Conservation (phyloP, 768 basidiomycete genomes). For the Hemileccinum impolitum region DNA sequence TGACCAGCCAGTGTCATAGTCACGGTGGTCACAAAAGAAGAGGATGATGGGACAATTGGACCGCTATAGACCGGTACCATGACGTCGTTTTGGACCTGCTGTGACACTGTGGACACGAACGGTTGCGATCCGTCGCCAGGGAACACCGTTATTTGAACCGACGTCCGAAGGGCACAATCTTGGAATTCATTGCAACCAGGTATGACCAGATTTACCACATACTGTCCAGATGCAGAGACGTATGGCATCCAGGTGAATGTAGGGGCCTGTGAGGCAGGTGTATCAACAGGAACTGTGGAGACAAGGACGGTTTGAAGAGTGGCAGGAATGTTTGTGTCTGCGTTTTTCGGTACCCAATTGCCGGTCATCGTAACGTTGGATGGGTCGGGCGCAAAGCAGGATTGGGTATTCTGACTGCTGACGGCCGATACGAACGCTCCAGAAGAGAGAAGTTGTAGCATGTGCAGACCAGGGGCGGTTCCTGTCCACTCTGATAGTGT, state of each 20-base stretch:
- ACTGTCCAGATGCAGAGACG: conserved; percentile 84
- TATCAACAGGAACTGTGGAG: conserved; percentile 62
- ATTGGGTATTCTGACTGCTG: conserved; percentile 51
- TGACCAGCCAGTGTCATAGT: conserved; percentile 66
- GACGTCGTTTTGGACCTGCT: conserved; percentile 66
- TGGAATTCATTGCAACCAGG: conserved; percentile 83
- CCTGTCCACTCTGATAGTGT: conserved; percentile 76
- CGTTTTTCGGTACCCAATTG: conserved; percentile 61
- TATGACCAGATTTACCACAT: conserved; percentile 78
- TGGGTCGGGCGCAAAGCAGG: conserved; percentile 75
- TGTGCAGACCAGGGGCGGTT: conserved; percentile 74
- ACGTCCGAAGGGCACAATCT: conserved; percentile 78
- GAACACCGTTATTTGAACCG: conserved; percentile 79
- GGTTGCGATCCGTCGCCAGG: conserved; percentile 67
- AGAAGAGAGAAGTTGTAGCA: conserved; percentile 88
- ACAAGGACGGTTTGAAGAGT: conserved; percentile 76
- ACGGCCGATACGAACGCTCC: conserved; percentile 87
- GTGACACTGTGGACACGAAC: conserved; percentile 66
- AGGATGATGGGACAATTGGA: conserved; percentile 70
- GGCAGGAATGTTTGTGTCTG: conserved; percentile 72
- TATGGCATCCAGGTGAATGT: conserved; percentile 89
- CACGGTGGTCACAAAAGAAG: conserved; percentile 70
- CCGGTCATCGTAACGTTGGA: conserved; percentile 70
- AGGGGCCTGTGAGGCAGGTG: conserved; percentile 58
- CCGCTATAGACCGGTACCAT: conserved; percentile 71